Conservation (phyloP, 495 filamentous ascomycete species). For the Podospora tetraspora region DNA sequence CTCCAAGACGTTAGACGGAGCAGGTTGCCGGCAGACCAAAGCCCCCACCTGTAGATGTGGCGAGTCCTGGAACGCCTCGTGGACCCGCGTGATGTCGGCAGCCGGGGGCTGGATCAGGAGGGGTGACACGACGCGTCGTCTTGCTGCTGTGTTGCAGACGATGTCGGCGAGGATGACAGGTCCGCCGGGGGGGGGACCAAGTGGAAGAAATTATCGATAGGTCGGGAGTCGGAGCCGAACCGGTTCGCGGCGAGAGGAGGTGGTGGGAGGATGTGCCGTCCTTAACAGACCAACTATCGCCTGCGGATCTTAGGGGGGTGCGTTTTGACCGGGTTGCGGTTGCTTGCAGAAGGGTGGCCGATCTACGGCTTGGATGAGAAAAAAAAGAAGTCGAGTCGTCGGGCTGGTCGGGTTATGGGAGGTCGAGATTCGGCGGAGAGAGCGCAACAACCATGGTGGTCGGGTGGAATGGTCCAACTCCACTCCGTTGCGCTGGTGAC, state of each 20-base stretch:
- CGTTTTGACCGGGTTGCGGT: conserved; percentile 10
- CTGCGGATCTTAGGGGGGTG: neutral
- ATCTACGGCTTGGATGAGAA: conserved; percentile 11
- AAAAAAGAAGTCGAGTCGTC: neutral
- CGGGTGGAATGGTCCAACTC: neutral
- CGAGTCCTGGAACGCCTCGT: neutral
- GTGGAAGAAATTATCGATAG: conserved; percentile 3
- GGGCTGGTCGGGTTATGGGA: neutral
- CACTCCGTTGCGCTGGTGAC: conserved; percentile 10
- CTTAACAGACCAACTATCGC: conserved; percentile 22
- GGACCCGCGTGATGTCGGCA: conserved; percentile 6
- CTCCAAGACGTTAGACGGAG: neutral
- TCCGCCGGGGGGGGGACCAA: neutral
- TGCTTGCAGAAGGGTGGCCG: conserved; percentile 2
- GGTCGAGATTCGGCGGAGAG: conserved; percentile 4
- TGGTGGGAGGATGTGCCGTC: conserved; percentile 10
- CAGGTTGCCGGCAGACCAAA: neutral
- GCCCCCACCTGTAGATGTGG: neutral
- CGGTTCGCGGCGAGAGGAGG: conserved; percentile 2
- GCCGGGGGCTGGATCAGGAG: conserved; percentile 10
- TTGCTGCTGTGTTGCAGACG: neutral
- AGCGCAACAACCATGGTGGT: conserved; percentile 2
- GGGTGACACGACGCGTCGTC: neutral
- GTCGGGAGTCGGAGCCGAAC: conserved; percentile 10
- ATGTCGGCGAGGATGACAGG: neutral